Evolutionary conservation across 2,329 filamentous ascomycete genomes (phyloP).

Genomic region (Aureobasidium sp.): DNA sequence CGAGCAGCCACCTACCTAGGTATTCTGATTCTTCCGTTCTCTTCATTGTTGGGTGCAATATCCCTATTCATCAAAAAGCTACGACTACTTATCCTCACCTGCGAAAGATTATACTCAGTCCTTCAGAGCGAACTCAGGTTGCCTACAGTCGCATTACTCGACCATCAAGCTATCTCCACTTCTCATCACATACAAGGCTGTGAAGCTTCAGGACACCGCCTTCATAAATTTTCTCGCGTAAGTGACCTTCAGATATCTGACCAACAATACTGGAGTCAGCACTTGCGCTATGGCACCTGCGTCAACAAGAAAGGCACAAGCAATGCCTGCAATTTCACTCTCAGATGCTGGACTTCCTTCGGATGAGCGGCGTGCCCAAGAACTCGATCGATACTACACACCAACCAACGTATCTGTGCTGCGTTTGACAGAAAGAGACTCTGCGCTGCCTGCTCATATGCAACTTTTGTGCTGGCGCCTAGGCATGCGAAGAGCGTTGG

Average conservation of each 20-base stretch:
- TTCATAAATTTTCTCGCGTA: background rate
- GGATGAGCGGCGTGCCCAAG: constrained; percentile 22
- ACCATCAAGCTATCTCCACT: no score
- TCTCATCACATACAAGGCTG: background rate
- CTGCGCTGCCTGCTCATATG: constrained; percentile 40
- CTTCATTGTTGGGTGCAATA: background rate
- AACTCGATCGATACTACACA: constrained; percentile 23
- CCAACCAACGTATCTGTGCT: constrained; percentile 15
- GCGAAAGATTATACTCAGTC: background rate
- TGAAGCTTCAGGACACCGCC: background rate
- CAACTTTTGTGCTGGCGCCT: constrained; percentile 46
- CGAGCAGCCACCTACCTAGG: background rate
- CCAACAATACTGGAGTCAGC: no score
- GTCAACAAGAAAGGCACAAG: background rate
- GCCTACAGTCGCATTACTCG: background rate
- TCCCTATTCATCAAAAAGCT: background rate
- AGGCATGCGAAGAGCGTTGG: constrained; percentile 42
- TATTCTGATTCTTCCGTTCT: background rate
- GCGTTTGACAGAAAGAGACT: constrained; percentile 20
- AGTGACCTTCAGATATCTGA: no score
- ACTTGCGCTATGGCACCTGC: background rate
- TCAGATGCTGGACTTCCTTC: background rate
- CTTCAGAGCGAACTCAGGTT: background rate
- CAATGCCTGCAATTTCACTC: background rate
- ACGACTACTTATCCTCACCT: background rate